phyloP scores from a whole-genome alignment of 2,329 filamentous ascomycete species.

The Pseudocercospora pini-densiflorae region DNA sequence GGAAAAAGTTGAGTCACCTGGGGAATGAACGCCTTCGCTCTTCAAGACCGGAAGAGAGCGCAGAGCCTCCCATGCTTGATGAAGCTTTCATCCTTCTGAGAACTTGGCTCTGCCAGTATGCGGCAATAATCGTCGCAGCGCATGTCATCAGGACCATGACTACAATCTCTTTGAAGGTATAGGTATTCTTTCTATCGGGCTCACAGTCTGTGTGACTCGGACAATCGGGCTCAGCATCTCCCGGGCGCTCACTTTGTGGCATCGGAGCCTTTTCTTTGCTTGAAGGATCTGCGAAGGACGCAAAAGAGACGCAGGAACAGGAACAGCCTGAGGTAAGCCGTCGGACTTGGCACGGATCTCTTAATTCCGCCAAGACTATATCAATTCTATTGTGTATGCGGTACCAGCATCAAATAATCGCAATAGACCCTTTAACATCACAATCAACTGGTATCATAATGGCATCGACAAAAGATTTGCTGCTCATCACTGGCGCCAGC shows the following conservation, averaged over 20 bases:
- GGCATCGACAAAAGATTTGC: constrained; percentile 33
- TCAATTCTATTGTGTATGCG: background rate
- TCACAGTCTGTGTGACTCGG: too few species aligned
- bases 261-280: background rate
- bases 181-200: background rate
- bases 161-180: background rate
- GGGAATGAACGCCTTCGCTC: too few species aligned
- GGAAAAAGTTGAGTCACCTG: background rate
- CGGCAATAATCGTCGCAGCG: background rate
- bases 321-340: background rate
- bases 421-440: background rate
- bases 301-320: background rate
- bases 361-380: background rate
- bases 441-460: background rate
- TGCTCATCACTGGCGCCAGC: constrained; percentile 46
- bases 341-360: background rate
- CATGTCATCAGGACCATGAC: background rate
- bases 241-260: background rate
- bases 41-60: too few species aligned
- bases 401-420: background rate
- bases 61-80: background rate
- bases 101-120: too few species aligned
- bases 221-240: too few species aligned
- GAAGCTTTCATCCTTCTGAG: background rate
- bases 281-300: background rate